phyloP scores from a whole-genome alignment of 345 rosid species.

The Populus davidiana region DNA sequence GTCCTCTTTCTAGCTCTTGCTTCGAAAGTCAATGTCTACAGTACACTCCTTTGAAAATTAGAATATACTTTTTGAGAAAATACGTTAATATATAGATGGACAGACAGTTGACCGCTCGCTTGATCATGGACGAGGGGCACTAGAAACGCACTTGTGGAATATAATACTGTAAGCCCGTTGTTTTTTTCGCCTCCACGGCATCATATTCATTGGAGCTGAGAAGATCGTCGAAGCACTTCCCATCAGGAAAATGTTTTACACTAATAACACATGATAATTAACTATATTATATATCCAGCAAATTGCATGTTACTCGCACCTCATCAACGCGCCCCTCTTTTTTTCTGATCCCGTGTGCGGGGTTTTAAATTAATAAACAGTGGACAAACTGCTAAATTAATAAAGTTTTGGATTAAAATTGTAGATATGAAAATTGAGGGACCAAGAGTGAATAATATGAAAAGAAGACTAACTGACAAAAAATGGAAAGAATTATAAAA shows the following conservation, averaged over 20 bases:
- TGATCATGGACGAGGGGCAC: not conserved
- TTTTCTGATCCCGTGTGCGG: not conserved
- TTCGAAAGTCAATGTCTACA: not conserved
- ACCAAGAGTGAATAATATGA: no score
- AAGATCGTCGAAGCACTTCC: not conserved
- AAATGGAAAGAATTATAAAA: no score
- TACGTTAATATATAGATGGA: not conserved
- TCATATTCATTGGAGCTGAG: not conserved
- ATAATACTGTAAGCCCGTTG: not conserved
- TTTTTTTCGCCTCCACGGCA: not conserved
- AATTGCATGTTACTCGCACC: not conserved
- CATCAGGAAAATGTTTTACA: not conserved
- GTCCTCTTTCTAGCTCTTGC: not conserved
- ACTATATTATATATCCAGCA: not conserved
- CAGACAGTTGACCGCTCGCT: not conserved
- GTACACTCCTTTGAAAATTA: not conserved
- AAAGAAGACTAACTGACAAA: no score
- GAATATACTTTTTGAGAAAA: not conserved
- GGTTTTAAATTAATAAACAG: no score
- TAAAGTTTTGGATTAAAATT: no score
- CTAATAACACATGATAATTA: not conserved
- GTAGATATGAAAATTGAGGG: no score
- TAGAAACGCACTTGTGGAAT: not conserved
- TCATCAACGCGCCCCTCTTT: not conserved
- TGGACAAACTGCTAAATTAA: no score